Percentiles rank a stretch among this genome's conserved stretches.
phyloP scores from a whole-genome alignment of 1,284 basidiomycete genomes.

The Meira miltonrushii region DNA sequence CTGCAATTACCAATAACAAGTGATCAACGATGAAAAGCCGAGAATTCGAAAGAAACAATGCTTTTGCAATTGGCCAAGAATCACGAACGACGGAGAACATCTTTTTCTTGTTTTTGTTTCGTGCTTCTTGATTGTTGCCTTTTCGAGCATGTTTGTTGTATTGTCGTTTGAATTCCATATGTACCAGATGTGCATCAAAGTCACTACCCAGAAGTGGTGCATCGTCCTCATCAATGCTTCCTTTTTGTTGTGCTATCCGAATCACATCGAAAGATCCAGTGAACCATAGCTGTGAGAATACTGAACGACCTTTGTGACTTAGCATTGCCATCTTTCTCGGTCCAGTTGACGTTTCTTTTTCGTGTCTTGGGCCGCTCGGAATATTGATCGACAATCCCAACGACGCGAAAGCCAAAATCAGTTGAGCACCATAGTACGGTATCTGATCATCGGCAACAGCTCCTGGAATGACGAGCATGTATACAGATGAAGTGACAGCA shows the following conservation, averaged over 20 bases:
- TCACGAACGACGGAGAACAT: not conserved
- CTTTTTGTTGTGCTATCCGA: not conserved
- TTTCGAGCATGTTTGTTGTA: not conserved
- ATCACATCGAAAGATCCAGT: not conserved
- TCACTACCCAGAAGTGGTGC: slow-evolving; percentile 1
- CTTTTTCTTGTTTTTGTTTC: not conserved
- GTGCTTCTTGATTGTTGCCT: not conserved
- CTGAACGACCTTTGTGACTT: not conserved
- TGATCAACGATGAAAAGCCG: not conserved
- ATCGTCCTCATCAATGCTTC: not conserved
- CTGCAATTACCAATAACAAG: not conserved
- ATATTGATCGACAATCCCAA: not conserved
- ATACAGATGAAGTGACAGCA: too few species aligned
- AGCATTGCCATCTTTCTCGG: not conserved
- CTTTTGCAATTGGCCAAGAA: not conserved
- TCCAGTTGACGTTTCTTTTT: not conserved
- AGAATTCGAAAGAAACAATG: not conserved
- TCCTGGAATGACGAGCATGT: too few species aligned
- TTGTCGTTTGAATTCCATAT: not conserved
- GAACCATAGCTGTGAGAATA: slow-evolving; percentile 3
- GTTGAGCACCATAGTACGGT: not conserved
- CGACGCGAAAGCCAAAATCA: not conserved
- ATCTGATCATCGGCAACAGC: too few species aligned
- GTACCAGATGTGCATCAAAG: not conserved
- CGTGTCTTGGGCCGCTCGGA: slow-evolving; percentile 1